Percentiles rank a stretch among this genome's conserved stretches.
Evolutionary conservation across 228 moss, liverwort and hornwort genomes (phyloP).

Genomic region (Sphagnum fallax): DNA sequence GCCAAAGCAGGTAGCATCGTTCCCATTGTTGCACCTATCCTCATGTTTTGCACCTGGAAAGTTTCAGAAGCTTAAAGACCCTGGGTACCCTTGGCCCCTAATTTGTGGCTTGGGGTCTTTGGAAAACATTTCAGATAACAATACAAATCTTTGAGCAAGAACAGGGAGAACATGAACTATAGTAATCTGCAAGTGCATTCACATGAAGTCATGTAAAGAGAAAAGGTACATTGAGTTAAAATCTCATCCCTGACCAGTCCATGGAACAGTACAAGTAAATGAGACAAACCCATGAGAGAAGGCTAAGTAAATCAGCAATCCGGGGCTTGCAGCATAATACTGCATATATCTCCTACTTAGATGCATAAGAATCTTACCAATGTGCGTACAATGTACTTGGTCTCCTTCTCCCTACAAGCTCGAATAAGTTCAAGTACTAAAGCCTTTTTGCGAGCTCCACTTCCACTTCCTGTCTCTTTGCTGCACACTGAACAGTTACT

Average conservation of each 20-base stretch:
- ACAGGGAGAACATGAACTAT: too few relatives aligned
- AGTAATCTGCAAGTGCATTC: too few relatives aligned
- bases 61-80: neutral
- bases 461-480: conserved; percentile 79
- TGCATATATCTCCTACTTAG: neutral
- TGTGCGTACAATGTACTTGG: conserved; percentile 85
- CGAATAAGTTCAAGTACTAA: conserved; percentile 75
- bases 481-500: conserved; percentile 19
- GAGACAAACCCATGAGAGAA: neutral
- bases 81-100: neutral
- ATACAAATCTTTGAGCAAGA: neutral
- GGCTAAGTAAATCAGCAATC: neutral
- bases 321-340: too few relatives aligned
- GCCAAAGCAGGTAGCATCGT: conserved; percentile 80
- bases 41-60: conserved; percentile 84
- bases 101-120: too few relatives aligned
- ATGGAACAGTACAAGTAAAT: neutral
- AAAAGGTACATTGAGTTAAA: too few relatives aligned
- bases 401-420: conserved; percentile 86
- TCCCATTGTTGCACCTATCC: conserved; percentile 95
- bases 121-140: neutral
- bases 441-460: conserved; percentile 74
- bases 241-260: too few relatives aligned
- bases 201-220: too few relatives aligned
- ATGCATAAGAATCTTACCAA: conserved; percentile 28